Evolutionary conservation across 805 yeast genomes (phyloP).

Genomic region (Metschnikowia koreensis): DNA sequence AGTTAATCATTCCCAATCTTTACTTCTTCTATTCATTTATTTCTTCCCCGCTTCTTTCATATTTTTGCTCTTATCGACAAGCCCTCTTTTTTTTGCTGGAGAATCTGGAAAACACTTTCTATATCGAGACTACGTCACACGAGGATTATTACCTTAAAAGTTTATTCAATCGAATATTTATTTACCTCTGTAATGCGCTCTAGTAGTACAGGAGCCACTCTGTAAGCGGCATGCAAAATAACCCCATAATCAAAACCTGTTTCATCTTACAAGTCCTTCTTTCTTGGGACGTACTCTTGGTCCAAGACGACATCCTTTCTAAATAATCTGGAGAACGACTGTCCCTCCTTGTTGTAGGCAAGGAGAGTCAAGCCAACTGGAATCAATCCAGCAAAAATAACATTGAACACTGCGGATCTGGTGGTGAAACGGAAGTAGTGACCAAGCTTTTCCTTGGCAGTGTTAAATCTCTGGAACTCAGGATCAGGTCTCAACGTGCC

Average conservation of each 20-base stretch:
- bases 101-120: not conserved
- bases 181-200: not conserved
- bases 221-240: slow-evolving; percentile 4
- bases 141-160: not conserved
- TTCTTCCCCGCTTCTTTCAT: not conserved
- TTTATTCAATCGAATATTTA: not conserved
- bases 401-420: slow-evolving; percentile 34
- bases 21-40: not conserved
- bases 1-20: not conserved
- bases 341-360: slow-evolving; percentile 42
- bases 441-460: slow-evolving; percentile 41
- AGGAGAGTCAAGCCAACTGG: slow-evolving; percentile 37
- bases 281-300: slow-evolving; percentile 43
- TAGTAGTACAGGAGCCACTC: not conserved
- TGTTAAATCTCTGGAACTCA: slow-evolving; percentile 40
- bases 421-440: slow-evolving; percentile 43
- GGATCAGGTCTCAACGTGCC: slow-evolving; percentile 44
- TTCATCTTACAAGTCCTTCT: slow-evolving; percentile 36
- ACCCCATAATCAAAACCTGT: not conserved
- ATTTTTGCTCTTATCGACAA: no score
- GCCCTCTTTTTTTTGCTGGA: no score
- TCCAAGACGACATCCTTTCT: slow-evolving; percentile 36
- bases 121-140: not conserved
- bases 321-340: slow-evolving; percentile 31
- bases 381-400: slow-evolving; percentile 36